Evolutionary conservation across 805 yeast species (phyloP), one percentile per base, ranked within the genome.

Genomic region (Yamadazyma insecticola): DNA sequence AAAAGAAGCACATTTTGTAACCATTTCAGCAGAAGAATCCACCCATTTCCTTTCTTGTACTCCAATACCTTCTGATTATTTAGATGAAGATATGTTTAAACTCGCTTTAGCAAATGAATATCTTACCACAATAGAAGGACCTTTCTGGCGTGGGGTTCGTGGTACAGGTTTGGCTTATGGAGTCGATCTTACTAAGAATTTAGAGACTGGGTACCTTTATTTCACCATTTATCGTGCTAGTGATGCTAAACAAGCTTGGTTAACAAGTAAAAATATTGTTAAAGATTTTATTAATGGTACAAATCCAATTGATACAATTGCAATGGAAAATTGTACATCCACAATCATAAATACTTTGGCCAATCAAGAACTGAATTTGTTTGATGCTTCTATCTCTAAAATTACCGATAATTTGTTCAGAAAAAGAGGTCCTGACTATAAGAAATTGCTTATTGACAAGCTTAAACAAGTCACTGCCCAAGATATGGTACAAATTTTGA

Each of bases 131-230:
- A 87, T 86, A 13, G 98, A 92, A 55, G 98, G 98, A 3, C 98
- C 97, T 21, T 81, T 90, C 41, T 90, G 97, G 97, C 74, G 86
- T 47, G 96, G 94, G 34, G 84, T 92, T 20, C 75, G 98, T 58
- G 98, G 98, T 24, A 72, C 88, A 1, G 98, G 98, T 2, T 63
- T 85, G 25, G 97, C 97, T 0, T 92, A 92, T 54, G 97, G 96
- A 22, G 92, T 90, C 1, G 67, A 63, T 33, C 66, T 86, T 44
- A 50, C 67, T 26, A 67, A 75, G 28, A 70, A 72, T 39, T 50
- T 74, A 9, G 96, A 87, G 43, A 60, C 74, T 24, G 90, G 94
- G 3, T 74, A 70, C 32, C 55, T 90, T 40, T 66, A 69, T 4
- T 85, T 80, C 47, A 70, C 67, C 27, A 70, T 90, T 13, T 84